phyloP scores from a whole-genome alignment of 208 protist species.

The Acanthamoeba quina region DNA sequence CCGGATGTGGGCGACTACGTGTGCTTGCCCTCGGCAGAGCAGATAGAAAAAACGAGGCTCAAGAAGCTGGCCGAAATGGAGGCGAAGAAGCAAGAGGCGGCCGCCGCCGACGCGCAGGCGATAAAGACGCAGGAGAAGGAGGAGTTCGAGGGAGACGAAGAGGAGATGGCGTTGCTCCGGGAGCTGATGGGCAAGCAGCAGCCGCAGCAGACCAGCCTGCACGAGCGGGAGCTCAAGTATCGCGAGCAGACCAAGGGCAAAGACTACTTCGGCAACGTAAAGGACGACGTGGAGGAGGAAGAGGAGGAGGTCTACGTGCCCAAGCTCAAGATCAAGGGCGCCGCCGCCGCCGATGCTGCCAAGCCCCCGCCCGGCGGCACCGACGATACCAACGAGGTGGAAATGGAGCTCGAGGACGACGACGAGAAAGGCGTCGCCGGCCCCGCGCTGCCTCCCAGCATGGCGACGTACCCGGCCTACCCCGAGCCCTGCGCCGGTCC shows the following conservation, averaged over 20 bases:
- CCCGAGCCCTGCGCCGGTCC: neutral
- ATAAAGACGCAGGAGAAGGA: neutral
- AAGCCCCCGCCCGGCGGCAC: neutral
- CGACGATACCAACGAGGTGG: slow-evolving; percentile 1
- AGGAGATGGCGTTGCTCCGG: neutral
- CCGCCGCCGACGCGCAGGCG: neutral
- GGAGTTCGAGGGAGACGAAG: neutral
- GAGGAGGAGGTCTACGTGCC: slow-evolving; percentile 42
- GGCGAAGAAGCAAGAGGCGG: slow-evolving; percentile 23
- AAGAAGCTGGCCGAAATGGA: neutral
- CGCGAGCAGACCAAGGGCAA: neutral
- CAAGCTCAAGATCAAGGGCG: slow-evolving; percentile 39
- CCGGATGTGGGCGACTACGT: slow-evolving; percentile 41
- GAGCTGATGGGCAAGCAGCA: slow-evolving; percentile 28
- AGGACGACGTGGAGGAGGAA: slow-evolving; percentile 35
- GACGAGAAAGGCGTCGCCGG: neutral
- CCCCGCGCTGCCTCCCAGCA: neutral
- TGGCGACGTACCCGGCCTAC: neutral
- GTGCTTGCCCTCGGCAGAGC: neutral
- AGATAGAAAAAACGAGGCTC: neutral
- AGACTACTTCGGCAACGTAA: slow-evolving; percentile 35
- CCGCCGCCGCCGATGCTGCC: neutral
- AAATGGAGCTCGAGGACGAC: slow-evolving; percentile 21
- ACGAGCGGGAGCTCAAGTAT: slow-evolving; percentile 11
- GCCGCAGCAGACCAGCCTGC: neutral